These are phyloP conservation scores for Aspergillus calidoustus DNA, from an alignment of 2,329 filamentous ascomycete species.

Conservation along the genomic window DNA sequence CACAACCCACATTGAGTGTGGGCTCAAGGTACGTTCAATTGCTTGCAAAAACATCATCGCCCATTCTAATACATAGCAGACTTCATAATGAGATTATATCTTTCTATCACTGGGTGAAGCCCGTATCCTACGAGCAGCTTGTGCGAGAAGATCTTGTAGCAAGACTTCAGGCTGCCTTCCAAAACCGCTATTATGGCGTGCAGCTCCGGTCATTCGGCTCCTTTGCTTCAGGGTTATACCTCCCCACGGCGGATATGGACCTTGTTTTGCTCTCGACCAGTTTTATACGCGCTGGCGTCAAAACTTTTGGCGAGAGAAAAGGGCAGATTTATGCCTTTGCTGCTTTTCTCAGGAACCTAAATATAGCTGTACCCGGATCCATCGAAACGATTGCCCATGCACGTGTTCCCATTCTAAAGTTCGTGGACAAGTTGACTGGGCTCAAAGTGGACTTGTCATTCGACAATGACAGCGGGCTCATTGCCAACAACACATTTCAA, in stretches of 20 bases:
- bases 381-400: conserved; percentile 74
- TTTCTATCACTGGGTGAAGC: conserved; percentile 84
- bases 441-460: conserved; percentile 93
- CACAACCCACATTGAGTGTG: conserved; percentile 37
- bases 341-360: conserved; percentile 59
- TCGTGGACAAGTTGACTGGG: conserved; percentile 75
- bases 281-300: conserved; percentile 60
- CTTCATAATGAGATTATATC: conserved; percentile 89
- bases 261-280: conserved; percentile 74
- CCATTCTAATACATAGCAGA: conserved; percentile 50
- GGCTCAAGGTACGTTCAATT: conserved; percentile 36
- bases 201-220: conserved; percentile 84
- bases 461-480: conserved; percentile 82
- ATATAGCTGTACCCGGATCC: conserved; percentile 62
- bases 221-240: conserved; percentile 80
- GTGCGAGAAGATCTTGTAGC: conserved; percentile 75
- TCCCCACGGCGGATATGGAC: conserved; percentile 89
- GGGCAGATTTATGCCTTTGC: conserved; percentile 66
- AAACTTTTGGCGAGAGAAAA: conserved; percentile 56
- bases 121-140: conserved; percentile 74
- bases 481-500: conserved; percentile 79
- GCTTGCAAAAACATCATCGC: not conserved
- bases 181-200: conserved; percentile 61
- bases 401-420: conserved; percentile 92
- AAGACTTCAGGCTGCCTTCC: conserved; percentile 67